Base-by-base conservation (phyloP, 1,139 yeast genomes). In the Meyerozyma guilliermondii region DNA sequence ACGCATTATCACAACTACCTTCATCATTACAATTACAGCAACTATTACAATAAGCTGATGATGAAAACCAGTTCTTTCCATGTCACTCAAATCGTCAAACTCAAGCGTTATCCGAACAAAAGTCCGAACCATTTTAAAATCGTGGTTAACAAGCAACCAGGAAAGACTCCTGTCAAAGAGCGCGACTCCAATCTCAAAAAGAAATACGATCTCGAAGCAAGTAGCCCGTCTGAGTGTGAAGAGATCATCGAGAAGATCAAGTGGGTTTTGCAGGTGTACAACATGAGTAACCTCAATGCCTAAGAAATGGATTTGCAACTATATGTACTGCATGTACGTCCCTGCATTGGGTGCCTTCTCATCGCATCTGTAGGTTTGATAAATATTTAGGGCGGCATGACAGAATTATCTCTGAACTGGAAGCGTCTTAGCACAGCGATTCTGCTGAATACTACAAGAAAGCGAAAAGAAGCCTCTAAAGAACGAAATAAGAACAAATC, bases 41-140 rank as follows among this genome's bases (percentile, higher is more conserved):
- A 68, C 47, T 65, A 63, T 44, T 65, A 66, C 46, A 67, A 65
- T 45, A 63, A 65, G 41, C 68, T 71, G 57, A 58, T 66, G 63
- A 79, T 85, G 52, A 91, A 91, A 58, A 91, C 96, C 0, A 81
- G 91, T 29, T 84, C 95, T 0, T 87, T 91, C 61, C 96, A 89
- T 55, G 80, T 89, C 17, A 79, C 88, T 10, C 96, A 87, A 57
- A 81, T 92, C 33, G 63, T 80, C 18, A 79, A 82, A 46, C 74
- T 88, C 50, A 89, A 89, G 55, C 94, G 83, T 58, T 85, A 89
- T 42, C 73, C 77, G 42, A 57, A 65, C 33, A 87, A 89, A 55
- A 79, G 83, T 26, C 92, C 94, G 0, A 76, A 77, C 33, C 85
- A 87, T 55, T 88, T 92, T 65, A 89, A 91, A 58, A 79, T 92